phyloP scores from a whole-genome alignment of 2,329 filamentous ascomycete species.

The Lasiodiplodia gonubiensis region DNA sequence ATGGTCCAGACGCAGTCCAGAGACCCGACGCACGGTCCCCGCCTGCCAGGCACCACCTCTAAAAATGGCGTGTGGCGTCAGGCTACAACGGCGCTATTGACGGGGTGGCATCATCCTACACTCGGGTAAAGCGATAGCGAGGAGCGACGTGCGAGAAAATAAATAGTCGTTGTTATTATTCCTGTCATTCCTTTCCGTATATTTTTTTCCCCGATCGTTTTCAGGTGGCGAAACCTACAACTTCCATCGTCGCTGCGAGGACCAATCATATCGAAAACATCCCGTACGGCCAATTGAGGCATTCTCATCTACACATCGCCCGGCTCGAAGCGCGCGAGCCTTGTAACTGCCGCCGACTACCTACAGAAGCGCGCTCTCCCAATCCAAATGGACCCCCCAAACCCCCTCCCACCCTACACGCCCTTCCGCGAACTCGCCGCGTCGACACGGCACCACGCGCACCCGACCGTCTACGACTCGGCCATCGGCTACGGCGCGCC shows the following conservation, averaged over 20 bases:
- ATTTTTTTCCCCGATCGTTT: no score
- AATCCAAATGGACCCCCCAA: not conserved
- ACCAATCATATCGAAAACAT: no score
- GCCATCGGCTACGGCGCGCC: slow-evolving; percentile 17
- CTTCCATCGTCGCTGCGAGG: no score
- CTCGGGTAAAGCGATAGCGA: not conserved
- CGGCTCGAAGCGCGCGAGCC: no score
- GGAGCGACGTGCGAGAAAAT: not conserved
- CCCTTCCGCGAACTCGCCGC: not conserved
- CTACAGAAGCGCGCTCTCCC: no score
- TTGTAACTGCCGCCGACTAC: no score
- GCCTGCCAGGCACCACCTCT: not conserved
- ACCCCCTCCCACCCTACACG: slow-evolving; percentile 3
- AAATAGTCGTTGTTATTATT: not conserved
- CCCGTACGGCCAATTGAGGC: no score
- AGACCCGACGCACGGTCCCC: not conserved
- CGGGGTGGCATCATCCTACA: not conserved
- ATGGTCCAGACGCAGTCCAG: not conserved
- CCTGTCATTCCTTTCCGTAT: not conserved
- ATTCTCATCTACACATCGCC: no score
- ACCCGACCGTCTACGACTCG: slow-evolving; percentile 17
- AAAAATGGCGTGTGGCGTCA: not conserved
- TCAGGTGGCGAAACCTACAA: no score
- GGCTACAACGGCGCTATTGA: not conserved
- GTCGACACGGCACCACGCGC: not conserved